These are phyloP conservation scores for Fusarium avenaceum DNA, from an alignment of 2,329 filamentous ascomycete genomes.

Conservation along the genomic window DNA sequence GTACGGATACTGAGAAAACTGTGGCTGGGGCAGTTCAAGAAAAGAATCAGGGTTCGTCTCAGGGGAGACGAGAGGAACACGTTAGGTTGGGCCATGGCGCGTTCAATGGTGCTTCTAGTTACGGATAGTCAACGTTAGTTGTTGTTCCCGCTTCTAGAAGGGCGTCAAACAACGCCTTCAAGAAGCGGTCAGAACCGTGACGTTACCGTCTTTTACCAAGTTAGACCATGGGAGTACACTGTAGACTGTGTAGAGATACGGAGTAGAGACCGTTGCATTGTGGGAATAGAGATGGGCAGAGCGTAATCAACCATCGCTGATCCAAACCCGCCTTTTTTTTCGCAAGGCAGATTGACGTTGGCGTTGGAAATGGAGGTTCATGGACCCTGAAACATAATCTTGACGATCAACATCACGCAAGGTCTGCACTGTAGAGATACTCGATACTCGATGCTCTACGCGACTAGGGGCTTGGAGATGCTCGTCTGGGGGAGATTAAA, in stretches of 20 bases:
- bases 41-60: background rate
- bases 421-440: constrained; percentile 35
- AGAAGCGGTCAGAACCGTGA: constrained; percentile 8
- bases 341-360: too few relatives aligned
- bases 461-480: constrained; percentile 23
- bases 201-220: too few relatives aligned
- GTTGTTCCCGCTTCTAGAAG: constrained; percentile 1
- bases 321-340: too few relatives aligned
- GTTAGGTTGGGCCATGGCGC: constrained; percentile 7
- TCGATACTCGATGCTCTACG: constrained; percentile 17
- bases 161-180: background rate
- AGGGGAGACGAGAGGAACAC: constrained; percentile 2
- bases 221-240: background rate
- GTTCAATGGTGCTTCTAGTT: background rate
- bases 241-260: background rate
- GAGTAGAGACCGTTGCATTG: constrained; percentile 1
- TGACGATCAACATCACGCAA: constrained; percentile 7
- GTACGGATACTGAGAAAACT: background rate
- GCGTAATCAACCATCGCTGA: too few relatives aligned
- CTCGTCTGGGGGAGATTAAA: constrained; percentile 39
- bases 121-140: too few relatives aligned
- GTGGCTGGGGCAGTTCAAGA: constrained; percentile 9
- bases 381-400: constrained; percentile 15
- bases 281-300: background rate
- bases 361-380: too few relatives aligned